Conservation (phyloP, 495 filamentous ascomycete genomes). For the Penicillium dipodomyicola region DNA sequence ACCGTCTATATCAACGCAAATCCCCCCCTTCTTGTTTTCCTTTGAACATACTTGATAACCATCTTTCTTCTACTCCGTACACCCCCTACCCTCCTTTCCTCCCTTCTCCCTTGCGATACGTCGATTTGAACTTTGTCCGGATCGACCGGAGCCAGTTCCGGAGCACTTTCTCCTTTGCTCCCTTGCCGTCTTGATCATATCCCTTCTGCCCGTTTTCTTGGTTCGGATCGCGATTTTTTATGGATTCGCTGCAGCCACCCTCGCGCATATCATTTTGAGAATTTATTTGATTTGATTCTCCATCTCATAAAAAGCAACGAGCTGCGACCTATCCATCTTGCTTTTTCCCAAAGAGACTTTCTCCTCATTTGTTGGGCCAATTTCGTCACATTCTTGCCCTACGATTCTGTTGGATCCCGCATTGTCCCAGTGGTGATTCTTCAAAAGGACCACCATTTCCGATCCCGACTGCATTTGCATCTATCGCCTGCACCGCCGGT, state of each 20-base stretch:
- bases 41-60: constrained; percentile 28
- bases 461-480: constrained; percentile 44
- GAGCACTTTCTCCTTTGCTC: constrained; percentile 40
- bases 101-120: constrained; percentile 42
- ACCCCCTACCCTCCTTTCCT: constrained; percentile 21
- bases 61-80: constrained; percentile 10
- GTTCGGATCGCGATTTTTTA: constrained; percentile 37
- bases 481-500: constrained; percentile 28
- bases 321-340: constrained; percentile 33
- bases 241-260: constrained; percentile 33
- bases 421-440: constrained; percentile 36
- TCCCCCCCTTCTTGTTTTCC: constrained; percentile 19
- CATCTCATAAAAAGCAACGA: constrained; percentile 32
- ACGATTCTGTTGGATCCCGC: constrained; percentile 36
- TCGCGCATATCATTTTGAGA: constrained; percentile 24
- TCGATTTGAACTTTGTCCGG: constrained; percentile 31
- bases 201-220: constrained; percentile 33
- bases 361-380: constrained; percentile 27
- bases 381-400: constrained; percentile 49
- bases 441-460: constrained; percentile 41
- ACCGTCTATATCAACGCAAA: constrained; percentile 36
- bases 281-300: constrained; percentile 2
- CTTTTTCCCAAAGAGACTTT: constrained; percentile 14
- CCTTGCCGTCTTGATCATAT: constrained; percentile 39
- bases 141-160: constrained; percentile 43